phyloP scores from a whole-genome alignment of 192 early-diverging fungal species.

The Lobosporangium transversale region DNA sequence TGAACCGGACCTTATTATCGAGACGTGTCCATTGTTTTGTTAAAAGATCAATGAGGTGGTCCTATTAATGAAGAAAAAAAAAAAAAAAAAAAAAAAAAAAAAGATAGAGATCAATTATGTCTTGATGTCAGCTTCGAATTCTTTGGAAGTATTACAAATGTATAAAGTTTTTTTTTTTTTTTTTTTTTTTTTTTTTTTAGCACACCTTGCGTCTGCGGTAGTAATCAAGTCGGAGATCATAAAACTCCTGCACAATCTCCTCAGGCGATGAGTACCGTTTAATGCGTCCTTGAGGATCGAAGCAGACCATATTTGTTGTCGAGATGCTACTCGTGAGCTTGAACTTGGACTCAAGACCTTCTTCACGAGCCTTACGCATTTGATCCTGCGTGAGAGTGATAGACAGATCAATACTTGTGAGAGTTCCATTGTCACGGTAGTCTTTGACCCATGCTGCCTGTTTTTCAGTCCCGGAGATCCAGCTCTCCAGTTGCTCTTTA shows the following conservation, averaged over 20 bases:
- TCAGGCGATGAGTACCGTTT: slow-evolving; percentile 80
- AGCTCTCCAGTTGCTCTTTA: slow-evolving; percentile 85
- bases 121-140: neutral
- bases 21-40: slow-evolving; percentile 72
- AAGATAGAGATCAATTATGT: neutral
- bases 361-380: slow-evolving; percentile 75
- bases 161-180: neutral
- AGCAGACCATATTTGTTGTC: slow-evolving; percentile 95
- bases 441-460: slow-evolving; percentile 70
- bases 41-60: slow-evolving; percentile 68
- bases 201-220: slow-evolving; percentile 90
- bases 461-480: slow-evolving; percentile 81
- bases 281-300: slow-evolving; percentile 87
- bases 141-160: too few relatives aligned
- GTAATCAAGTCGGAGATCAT: slow-evolving; percentile 79
- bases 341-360: slow-evolving; percentile 87
- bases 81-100: too few relatives aligned
- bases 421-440: slow-evolving; percentile 78
- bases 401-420: slow-evolving; percentile 70
- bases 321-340: slow-evolving; percentile 76
- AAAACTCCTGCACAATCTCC: slow-evolving; percentile 91
- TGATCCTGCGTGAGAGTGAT: slow-evolving; percentile 72
- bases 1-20: slow-evolving; percentile 90
- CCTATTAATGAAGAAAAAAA: slow-evolving; percentile 38
- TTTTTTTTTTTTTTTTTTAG: neutral